Evolutionary conservation across 805 yeast species (phyloP), one percentile per base, ranked within the genome.

Genomic region (Kuraishia cidri): DNA sequence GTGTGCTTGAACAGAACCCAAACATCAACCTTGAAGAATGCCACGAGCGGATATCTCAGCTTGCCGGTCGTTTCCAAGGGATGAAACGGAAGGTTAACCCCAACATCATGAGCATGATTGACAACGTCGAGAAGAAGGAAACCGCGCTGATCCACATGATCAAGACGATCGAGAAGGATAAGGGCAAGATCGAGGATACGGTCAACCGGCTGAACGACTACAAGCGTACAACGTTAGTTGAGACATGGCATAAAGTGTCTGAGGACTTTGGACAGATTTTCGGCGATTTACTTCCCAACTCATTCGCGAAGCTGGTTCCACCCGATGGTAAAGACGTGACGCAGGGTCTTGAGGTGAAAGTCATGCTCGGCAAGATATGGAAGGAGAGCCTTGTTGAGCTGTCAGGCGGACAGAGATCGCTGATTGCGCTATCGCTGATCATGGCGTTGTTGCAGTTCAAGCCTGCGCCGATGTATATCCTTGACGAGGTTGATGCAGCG

Each of bases 401-500:
- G 29, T 84, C 95, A 5, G 99, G 99, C 36, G 99, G 99, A 13
- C 99, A 92, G 56, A 62, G 97, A 44, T 92, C 97, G 1, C 70
- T 94, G 41, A 84, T 90, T 41, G 98, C 98, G 0, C 62, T 92
- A 36, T 84, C 97, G 3, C 64, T 90, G 45, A 92, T 92, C 45
- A 71, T 90, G 75, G 95, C 97, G 0, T 64, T 92, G 39, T 63
- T 92, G 31, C 95, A 87, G 54, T 90, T 83, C 64, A 85, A 87
- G 54, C 99, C 99, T 4, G 98, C 99, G 2, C 98, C 98, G 6
- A 84, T 92, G 95, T 92, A 92, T 50, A 90, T 92, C 44, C 63
- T 92, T 37, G 98, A 92, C 58, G 98, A 92, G 60, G 97, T 92
- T 24, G 98, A 92, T 61, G 98, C 99, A 1, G 99, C 99, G 1